Base-by-base conservation (phyloP, 495 filamentous ascomycete genomes). In the Hyaloscypha bicolor region DNA sequence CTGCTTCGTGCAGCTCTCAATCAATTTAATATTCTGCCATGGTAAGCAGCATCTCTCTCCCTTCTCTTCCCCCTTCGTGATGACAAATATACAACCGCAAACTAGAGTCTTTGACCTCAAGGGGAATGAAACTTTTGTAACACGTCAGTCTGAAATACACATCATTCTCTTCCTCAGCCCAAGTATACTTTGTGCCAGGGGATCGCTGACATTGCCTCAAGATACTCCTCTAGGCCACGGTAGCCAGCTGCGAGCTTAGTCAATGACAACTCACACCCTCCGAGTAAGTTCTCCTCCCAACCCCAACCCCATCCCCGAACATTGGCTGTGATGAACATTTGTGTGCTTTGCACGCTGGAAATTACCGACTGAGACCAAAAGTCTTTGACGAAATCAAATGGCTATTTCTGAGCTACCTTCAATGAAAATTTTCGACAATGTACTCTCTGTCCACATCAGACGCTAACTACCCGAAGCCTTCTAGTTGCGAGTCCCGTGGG, bases 41-140 rank as follows among this genome's bases (percentile, higher is more conserved):
- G 42, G 68, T 71, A 73, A 71, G 68, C 32, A 39, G 32, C 16
- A 48, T 32, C 48, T 73, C 25, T 64, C 42, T 45, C 45, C n/a
- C 62, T 45, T 58, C n/a, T 56, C 37, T 64, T 63, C 56, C 62
- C 52, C 61, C 64, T 61, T 71, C 61, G 62, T 86, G 84, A 86
- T 86, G 84, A 86, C 79, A 86, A 66, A 69, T 57, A 76, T 84
- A 88, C 86, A 93, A 94, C 93, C 90, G 87, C 92, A 94, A 98
- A 98, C 94, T 98, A 98, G 94, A 98, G 94, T 98, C 94, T 98
- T 97, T 98, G 94, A 98, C 91, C 92, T 84, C 77, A 83, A 57
- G 63, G 83, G 90, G 90, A 87, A 93, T 96, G 95, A 94, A 97
- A 94, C 90, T 90, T 79, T 87, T 90, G 93, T 92, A 89, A 89